Evolutionary conservation across 2,329 filamentous ascomycete species (phyloP), one percentile per base, ranked within the genome.

Genomic region (Tolypocladium album): DNA sequence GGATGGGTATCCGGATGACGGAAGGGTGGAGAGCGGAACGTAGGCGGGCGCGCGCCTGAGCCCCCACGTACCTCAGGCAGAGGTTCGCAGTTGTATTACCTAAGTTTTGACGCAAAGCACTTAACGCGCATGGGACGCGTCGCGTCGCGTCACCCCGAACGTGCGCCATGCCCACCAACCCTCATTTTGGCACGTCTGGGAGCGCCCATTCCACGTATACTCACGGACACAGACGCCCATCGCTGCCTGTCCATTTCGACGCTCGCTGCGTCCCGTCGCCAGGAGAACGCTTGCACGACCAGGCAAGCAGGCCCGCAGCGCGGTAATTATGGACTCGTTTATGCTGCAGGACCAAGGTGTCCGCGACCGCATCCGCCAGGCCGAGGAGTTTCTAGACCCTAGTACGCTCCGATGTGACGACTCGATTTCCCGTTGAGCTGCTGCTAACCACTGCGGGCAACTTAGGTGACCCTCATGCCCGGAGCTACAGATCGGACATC

Each of bases 331-430:
- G 89, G 88, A 92, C 67, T 82, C 80, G 62, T 78, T 85, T 66
- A 85, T 88, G 77, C 84, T 95, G 68, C 85, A 88, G 74, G 92
- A 97, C 81, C 90, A 94, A 75, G 90, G 88, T 65, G 86, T 88
- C 68, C 84, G 86, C 67, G 88, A 95, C 77, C 90, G 92, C 69
- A 85, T 96, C 73, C 88, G 91, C 68, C 85, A 88, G 64, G 92
- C 91, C n/a, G 84, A 88, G 68, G 92, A 97, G 73, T 97, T 97
- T 70, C 85, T 97, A 52, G 93, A 97, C 79, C 93, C 93, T 62
- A 87, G 92, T 96, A 83, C 69, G 87, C 55, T 40, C 34, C 17
- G 9, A 55, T 13, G 4, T 27, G 42, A 34, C 31, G 5, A 50
- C 45, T 45, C 31, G 13, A n/a, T 8, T 20, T 39, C 42, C 15